phyloP scores from a whole-genome alignment of 2,329 filamentous ascomycete species.

The Fusarium agapanthi region DNA sequence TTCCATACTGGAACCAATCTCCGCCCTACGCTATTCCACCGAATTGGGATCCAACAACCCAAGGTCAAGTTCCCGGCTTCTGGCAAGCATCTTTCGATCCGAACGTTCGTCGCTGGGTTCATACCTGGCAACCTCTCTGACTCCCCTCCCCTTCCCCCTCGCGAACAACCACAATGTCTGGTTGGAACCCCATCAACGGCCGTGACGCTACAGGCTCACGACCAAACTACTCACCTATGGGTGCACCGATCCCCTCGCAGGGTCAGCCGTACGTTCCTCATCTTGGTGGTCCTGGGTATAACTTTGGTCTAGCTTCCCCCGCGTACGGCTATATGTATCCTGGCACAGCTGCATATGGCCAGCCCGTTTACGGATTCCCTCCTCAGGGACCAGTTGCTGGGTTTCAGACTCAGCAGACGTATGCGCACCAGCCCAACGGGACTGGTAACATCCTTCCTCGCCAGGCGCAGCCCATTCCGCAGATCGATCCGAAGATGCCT shows the following conservation, averaged over 20 bases:
- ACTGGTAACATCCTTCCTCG: conserved; percentile 49
- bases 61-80: conserved; percentile 46
- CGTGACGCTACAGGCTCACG: conserved; percentile 48
- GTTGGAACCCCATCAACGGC: conserved; percentile 53
- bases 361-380: conserved; percentile 16
- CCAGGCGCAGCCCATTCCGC: conserved; percentile 53
- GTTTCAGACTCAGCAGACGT: conserved; percentile 40
- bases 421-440: conserved; percentile 51
- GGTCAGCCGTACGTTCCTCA: conserved; percentile 52
- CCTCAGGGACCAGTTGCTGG: conserved; percentile 31
- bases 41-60: conserved; percentile 43
- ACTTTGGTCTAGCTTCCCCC: conserved; percentile 40
- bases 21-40: conserved; percentile 2
- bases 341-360: conserved; percentile 11
- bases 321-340: conserved; percentile 42
- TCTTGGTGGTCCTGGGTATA: conserved; percentile 49
- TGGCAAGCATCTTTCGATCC: conserved; percentile 49
- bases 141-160: neutral
- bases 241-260: conserved; percentile 46
- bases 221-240: conserved; percentile 47
- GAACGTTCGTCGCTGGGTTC: conserved; percentile 44
- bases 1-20: conserved; percentile 12
- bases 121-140: conserved; percentile 50
- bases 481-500: conserved; percentile 56
- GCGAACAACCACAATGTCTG: conserved; percentile 44